Evolutionary conservation across 179 eudicot genomes (phyloP).

Genomic region (Pouteria campechiana): DNA sequence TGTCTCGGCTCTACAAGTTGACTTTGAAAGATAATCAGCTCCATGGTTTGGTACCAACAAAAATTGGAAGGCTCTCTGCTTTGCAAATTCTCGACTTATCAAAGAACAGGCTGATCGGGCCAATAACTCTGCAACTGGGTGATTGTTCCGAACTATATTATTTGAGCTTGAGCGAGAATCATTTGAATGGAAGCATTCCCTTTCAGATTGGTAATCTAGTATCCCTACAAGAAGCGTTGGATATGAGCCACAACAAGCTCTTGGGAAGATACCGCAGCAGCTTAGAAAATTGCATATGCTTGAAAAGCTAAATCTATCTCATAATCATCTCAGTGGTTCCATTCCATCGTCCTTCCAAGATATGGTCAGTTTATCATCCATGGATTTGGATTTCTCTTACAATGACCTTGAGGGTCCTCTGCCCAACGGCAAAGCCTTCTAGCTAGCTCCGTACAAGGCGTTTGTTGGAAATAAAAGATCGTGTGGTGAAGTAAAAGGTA

Average conservation of each 20-base stretch:
- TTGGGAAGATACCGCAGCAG: background rate
- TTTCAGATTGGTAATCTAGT: slow-evolving; percentile 3
- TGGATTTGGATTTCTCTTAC: background rate
- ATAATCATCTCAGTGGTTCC: slow-evolving; percentile 12
- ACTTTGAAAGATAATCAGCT: slow-evolving; percentile 7
- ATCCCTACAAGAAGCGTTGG: background rate
- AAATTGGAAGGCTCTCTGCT: background rate
- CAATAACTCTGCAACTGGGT: background rate
- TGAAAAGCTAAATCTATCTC: too few species aligned
- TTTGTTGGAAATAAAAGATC: background rate
- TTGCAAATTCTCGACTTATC: background rate
- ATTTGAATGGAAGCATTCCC: background rate
- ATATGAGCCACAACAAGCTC: slow-evolving; percentile 5
- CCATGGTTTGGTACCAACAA: background rate
- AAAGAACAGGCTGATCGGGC: slow-evolving; percentile 4
- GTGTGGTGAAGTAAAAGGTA: background rate
- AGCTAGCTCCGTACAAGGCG: background rate
- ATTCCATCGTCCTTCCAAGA: slow-evolving; percentile 6
- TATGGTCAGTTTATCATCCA: too few species aligned
- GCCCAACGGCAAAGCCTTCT: background rate
- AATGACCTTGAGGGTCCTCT: background rate
- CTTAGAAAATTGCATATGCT: background rate
- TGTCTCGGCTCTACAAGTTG: too few species aligned
- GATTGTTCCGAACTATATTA: background rate
- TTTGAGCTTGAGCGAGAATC: slow-evolving; percentile 2